These are phyloP conservation scores for Naganishia albida DNA, from an alignment of 1,284 basidiomycete species.

Conservation along the genomic window DNA sequence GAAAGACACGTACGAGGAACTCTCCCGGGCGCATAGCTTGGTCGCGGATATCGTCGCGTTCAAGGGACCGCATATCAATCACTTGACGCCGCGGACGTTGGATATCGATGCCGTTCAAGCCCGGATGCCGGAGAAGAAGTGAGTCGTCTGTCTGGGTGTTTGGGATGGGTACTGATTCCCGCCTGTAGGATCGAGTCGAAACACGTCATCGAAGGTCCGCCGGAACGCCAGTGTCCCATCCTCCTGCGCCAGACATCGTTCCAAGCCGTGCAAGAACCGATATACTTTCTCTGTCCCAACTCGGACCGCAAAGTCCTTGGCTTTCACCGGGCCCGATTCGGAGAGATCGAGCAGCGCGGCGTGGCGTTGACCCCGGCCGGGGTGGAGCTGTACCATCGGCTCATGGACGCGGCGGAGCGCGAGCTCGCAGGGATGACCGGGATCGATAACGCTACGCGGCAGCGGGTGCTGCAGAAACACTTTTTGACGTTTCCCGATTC, in stretches of 20 bases:
- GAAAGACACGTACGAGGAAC: slow-evolving; percentile 44
- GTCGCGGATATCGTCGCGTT: slow-evolving; percentile 55
- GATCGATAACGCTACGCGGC: slow-evolving; percentile 47
- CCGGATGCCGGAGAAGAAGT: slow-evolving; percentile 49
- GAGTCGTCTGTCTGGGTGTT: slow-evolving; percentile 9
- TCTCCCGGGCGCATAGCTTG: slow-evolving; percentile 49
- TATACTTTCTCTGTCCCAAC: slow-evolving; percentile 44
- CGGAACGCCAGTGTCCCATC: slow-evolving; percentile 48
- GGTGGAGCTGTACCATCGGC: slow-evolving; percentile 44
- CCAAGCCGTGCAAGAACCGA: slow-evolving; percentile 53
- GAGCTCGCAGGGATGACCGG: background rate
- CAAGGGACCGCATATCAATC: slow-evolving; percentile 56
- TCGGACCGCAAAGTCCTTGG: slow-evolving; percentile 36
- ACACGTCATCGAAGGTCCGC: slow-evolving; percentile 54
- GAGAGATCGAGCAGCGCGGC: slow-evolving; percentile 56
- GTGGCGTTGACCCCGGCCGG: slow-evolving; percentile 52
- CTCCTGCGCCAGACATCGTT: slow-evolving; percentile 55
- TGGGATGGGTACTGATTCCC: background rate
- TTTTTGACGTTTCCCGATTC: slow-evolving; percentile 46
- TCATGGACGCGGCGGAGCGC: slow-evolving; percentile 38
- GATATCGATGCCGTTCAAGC: slow-evolving; percentile 55
- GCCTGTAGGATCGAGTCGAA: slow-evolving; percentile 52
- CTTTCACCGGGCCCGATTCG: slow-evolving; percentile 55
- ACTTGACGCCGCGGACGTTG: slow-evolving; percentile 55
- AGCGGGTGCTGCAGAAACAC: slow-evolving; percentile 39